Conservation (phyloP, 108 stramenopile genomes). For the Nitzschia inconspicua region DNA sequence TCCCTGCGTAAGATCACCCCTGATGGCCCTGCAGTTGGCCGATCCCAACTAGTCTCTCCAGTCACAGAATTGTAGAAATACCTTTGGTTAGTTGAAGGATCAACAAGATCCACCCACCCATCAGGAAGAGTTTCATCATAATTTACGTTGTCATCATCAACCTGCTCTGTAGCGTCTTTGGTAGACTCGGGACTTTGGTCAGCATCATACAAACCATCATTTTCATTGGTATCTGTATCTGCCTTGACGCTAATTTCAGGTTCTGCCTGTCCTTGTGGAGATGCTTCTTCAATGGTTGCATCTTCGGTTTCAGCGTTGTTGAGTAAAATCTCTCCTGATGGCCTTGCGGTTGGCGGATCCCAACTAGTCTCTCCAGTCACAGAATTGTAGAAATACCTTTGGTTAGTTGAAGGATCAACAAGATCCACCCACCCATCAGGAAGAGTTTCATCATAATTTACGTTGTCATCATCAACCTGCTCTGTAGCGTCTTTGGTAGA, state of each 20-base stretch:
- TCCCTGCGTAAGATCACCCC: too few relatives aligned
- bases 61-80: conserved; percentile 56
- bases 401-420: conserved; percentile 42
- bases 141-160: too few relatives aligned
- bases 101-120: conserved; percentile 60
- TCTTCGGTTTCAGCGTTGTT: too few relatives aligned
- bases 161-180: too few relatives aligned
- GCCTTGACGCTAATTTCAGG: too few relatives aligned
- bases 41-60: conserved; percentile 50
- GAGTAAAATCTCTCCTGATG: not conserved
- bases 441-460: conserved; percentile 10
- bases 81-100: conserved; percentile 37
- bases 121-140: conserved; percentile 32
- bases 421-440: conserved; percentile 66
- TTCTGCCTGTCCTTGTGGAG: too few relatives aligned
- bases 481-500: too few relatives aligned
- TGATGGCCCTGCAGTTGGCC: conserved; percentile 19
- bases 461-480: too few relatives aligned
- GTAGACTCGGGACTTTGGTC: too few relatives aligned
- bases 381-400: conserved; percentile 55
- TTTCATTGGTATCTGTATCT: too few relatives aligned
- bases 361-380: conserved; percentile 41
- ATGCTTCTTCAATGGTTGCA: too few relatives aligned
- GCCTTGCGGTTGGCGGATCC: conserved; percentile 35
- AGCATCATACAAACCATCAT: too few relatives aligned